Evolutionary conservation across 352 stramenopile species (phyloP), one percentile per base, ranked within the genome.

Genomic region (Globisporangium cystogenes): DNA sequence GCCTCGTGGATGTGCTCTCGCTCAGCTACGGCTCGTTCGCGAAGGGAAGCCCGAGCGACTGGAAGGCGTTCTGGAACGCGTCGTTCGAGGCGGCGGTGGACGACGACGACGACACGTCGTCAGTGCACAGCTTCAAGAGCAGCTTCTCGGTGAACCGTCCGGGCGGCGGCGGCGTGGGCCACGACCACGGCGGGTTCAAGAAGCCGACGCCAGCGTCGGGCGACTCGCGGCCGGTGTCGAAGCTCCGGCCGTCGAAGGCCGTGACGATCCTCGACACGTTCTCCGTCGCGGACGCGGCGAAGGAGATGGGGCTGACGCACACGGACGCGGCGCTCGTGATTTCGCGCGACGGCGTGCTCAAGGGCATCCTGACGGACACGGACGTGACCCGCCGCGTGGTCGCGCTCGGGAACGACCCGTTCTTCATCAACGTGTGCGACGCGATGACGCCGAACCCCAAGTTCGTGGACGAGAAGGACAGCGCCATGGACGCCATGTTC

Each of bases 361-460:
- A 87, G 37, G 96, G 96, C 51, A 99, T 99, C 60, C 74, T 98
- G 45, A 99, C 95, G 14, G 96, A 99, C 47, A 96, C 86, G 15
- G 86, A 96, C 59, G 82, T 96, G 21, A 95, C 86, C 4, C 76
- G 84, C 12, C 76, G 82, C 41, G 86, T 96, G 8, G 86, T 96
- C 21, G 84, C 86, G 18, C 56, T 95, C 1, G 86, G 86, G 37
- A 94, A 95, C 45, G 84, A 94, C 33, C 84, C 86, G 12, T 82
- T 77, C 56, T 88, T 89, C 56, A 90, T 93, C 50, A 92, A 71
- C 43, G 83, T 96, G 12, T 63, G 75, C 24, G 86, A 94, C 50
- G 81, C 70, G 1, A 96, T 96, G 86, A 96, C 86, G 20, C 80
- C 81, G 1, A 85, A 91, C 45, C 86, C 86, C 4, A 91, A 93